Base-by-base conservation (phyloP, 75 land plant genomes). In the Pinus tabuliformis region DNA sequence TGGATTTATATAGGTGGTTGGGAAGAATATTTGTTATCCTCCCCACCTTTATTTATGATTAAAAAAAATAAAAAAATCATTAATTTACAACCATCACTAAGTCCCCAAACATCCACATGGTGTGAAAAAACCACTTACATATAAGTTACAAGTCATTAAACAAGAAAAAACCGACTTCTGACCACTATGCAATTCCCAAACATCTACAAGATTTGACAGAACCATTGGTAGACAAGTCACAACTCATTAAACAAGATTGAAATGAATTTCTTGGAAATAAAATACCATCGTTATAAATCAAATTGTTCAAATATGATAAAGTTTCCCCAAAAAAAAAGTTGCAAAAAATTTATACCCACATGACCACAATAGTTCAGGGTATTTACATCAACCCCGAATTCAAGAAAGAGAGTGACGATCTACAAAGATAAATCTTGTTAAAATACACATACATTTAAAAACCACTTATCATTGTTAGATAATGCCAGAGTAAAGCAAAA, bases 381-480 rank as follows among this genome's bases (percentile, higher is more conserved):
- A 74, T 96, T 92, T 66, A 93, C 91, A 64, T 96, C 97, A 75
- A 96, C 97, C 20, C 97, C 97, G 73, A 88, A 91, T 73, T 91
- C 99, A 12, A 96, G 86, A 82, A 96, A 83, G 49, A 93, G 87
- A 49, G 88, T 81, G 18, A 96, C 94, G 76, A 96, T 96, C 96
- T 96, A 77, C 16, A 83, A 0, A 72, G 49, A 77, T 78, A 30
- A 83, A 54, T 80, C n/a, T 68, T 42, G n/a, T 42, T 8, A 37
- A 8, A 14, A 66, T 37, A 30, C 28, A 22, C 39, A 4, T 37
- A 4, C 73, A 70, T 12, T 6, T 57, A 80, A 24, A 21, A 42
- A 80, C 0, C 21, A 75, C 58, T 22, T 18, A 57, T 22, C 11
- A 15, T 57, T 65, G 56, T 1, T 68, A 9, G 45, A 56, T 42